Evolutionary conservation across 192 early-diverging fungal genomes (phyloP).

Genomic region (Thamnidium elegans): DNA sequence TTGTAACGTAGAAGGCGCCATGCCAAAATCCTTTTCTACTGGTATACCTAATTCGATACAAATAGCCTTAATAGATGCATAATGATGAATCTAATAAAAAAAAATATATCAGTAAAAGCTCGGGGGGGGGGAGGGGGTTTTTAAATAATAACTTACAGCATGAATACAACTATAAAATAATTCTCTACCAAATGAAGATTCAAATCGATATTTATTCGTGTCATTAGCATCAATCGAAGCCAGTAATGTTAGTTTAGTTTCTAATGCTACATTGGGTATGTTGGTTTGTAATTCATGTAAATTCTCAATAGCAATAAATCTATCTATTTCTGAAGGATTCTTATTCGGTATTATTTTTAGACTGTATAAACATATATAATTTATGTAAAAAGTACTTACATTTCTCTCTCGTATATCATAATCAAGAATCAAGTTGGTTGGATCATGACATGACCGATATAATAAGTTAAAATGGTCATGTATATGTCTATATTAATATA

Average conservation of each 20-base stretch:
- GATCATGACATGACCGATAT: constrained; percentile 20
- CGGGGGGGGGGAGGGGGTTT: too few species aligned
- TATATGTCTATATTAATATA: constrained; percentile 27
- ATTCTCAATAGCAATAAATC: constrained; percentile 32
- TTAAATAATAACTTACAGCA: constrained; percentile 41
- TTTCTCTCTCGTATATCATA: constrained; percentile 45
- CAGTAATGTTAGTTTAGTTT: constrained; percentile 27
- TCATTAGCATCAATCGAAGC: constrained; percentile 44
- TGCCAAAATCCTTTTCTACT: constrained; percentile 45
- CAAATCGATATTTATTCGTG: constrained; percentile 22
- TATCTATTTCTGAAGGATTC: constrained; percentile 45
- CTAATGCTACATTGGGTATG: constrained; percentile 9
- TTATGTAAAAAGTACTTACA: constrained; percentile 17
- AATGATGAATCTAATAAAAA: constrained; percentile 52
- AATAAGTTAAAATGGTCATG: constrained; percentile 47
- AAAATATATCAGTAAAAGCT: not conserved
- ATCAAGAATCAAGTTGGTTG: constrained; percentile 34
- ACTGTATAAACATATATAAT: not conserved
- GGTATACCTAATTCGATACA: constrained; percentile 46
- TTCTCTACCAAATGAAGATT: constrained; percentile 51
- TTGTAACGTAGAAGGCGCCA: constrained; percentile 51
- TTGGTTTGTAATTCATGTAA: constrained; percentile 25
- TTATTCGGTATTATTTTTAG: constrained; percentile 12
- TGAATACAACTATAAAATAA: constrained; percentile 60
- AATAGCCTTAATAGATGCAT: constrained; percentile 56